Conservation (phyloP, 257 asterid genomes). For the Nicotiana undulata region DNA sequence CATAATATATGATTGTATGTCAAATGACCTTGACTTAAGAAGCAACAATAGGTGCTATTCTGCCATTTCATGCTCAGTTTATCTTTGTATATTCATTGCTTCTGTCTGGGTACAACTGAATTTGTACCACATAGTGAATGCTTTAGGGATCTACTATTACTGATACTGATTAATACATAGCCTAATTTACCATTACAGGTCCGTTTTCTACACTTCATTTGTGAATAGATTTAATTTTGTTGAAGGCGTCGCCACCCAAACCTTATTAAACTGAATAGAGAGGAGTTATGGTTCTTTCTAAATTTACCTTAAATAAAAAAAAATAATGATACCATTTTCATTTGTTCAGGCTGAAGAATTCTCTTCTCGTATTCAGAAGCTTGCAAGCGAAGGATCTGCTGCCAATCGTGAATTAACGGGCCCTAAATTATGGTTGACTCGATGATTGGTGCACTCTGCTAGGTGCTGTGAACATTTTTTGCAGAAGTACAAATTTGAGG, state of each 20-base stretch:
- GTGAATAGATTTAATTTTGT: background rate
- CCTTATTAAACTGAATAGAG: background rate
- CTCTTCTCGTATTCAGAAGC: slow-evolving; percentile 72
- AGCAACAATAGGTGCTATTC: background rate
- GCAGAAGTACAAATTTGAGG: background rate
- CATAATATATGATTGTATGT: background rate
- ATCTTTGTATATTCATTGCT: background rate
- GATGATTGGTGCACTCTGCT: slow-evolving; percentile 8
- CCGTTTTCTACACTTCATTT: background rate
- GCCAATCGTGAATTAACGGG: slow-evolving; percentile 38
- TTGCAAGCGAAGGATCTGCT: slow-evolving; percentile 64
- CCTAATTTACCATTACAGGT: background rate
- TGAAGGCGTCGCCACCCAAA: background rate
- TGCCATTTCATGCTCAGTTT: background rate
- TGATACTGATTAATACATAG: background rate
- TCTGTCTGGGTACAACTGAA: background rate
- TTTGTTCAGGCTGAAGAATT: slow-evolving; percentile 69
- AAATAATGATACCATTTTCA: background rate
- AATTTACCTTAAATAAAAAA: background rate
- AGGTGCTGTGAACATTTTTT: background rate
- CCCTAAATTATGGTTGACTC: slow-evolving; percentile 57
- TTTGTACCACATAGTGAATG: background rate
- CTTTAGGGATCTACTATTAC: background rate
- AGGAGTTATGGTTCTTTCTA: background rate
- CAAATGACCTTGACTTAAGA: background rate